Base-by-base conservation (phyloP, 2,329 filamentous ascomycete genomes). In the Talaromyces amestolkiae region DNA sequence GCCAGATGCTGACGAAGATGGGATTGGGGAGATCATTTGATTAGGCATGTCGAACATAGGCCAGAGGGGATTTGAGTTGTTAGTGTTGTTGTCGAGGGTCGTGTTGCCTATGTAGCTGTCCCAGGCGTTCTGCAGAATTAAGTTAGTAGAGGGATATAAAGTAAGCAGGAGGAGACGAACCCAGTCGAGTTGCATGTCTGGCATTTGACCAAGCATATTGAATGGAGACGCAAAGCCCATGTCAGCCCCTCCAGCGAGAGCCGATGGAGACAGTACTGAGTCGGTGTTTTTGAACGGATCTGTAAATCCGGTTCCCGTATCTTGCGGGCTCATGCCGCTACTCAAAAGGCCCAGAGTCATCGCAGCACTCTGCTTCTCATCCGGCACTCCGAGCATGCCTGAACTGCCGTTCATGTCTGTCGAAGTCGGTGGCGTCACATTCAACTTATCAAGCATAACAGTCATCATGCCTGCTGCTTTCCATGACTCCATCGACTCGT, bases 401-500 rank as follows among this genome's bases (percentile, higher is more conserved):
- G 67, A 17, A 3, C 66, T 69, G 3, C 68, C 67, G 37, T 69
- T 49, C 37, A 66, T 70, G 10, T 66, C 71, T 72, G 73, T 66
- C 15, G 68, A 64, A 56, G 31, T 9, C 45, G 70, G 68, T 33
- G 69, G 67, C 8, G 69, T 73, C 63, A 72, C 69, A 62, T 76
- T 89, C 63, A 97, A 83, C 76, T 95, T 95, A 37, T 88, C 84
- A 53, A 98, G 80, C 86, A 98, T 93, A 61, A 97, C 88, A 24
- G 88, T 88, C n/a, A 98, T 82, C 27, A 94, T 85, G 49, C 87
- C 87, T 47, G 87, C 87, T 1, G 92, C 94, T 79, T 98, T 98
- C 80, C 89, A 93, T 0, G 93, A 92, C 70, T 98, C 94, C 80
- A 97, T 90, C 0, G 91, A 95, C 27, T 88, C 84, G 63, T 95